Base-by-base conservation (phyloP, 805 yeast genomes). In the Sugiyamaella qingdaonensis region DNA sequence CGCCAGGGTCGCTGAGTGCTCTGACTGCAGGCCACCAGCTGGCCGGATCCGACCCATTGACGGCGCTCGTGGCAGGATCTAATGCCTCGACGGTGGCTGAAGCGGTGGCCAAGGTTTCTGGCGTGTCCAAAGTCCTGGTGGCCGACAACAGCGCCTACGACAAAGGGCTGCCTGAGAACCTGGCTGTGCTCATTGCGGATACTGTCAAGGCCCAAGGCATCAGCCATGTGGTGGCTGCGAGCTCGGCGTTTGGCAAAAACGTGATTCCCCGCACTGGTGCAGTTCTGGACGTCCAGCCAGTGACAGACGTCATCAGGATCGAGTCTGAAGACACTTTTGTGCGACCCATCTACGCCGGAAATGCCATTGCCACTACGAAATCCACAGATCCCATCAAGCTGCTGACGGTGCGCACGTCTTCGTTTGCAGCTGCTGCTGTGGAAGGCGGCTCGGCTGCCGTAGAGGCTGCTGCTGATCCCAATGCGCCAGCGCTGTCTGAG, bases 331-430 rank as follows among this genome's bases (percentile, higher is more conserved):
- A 78, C 56, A 86, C 94, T 7, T 94, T 92, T 70, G 83, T 85
- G 36, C 85, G 98, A 69, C 97, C 98, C 45, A 89, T 92, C 36
- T 94, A 88, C 67, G 98, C 99, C 18, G 99, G 99, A 47, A 94
- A 94, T 70, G 95, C 95, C 4, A 74, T 88, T 54, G 80, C 88
- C 39, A 90, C 96, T 2, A 88, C 94, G 48, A 80, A 82, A 68
- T 75, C 88, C 21, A 74, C 68, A 21, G 97, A 92, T 64, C 67
- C 75, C 3, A 74, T 80, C 57, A 77, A 87, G 49, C 72, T 92
- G 55, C 73, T 87, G 10, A 85, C 96, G n/a, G 82, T 87, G 10
- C 82, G 98, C 73, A 76, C 89, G 1, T 85, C 97, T 11, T 88
- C 97, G 0, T 92, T 94, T 64, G 76, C 80, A 4, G 64, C 68